Conservation (phyloP, 2,329 filamentous ascomycete genomes). For the Paecilomyces formosus region DNA sequence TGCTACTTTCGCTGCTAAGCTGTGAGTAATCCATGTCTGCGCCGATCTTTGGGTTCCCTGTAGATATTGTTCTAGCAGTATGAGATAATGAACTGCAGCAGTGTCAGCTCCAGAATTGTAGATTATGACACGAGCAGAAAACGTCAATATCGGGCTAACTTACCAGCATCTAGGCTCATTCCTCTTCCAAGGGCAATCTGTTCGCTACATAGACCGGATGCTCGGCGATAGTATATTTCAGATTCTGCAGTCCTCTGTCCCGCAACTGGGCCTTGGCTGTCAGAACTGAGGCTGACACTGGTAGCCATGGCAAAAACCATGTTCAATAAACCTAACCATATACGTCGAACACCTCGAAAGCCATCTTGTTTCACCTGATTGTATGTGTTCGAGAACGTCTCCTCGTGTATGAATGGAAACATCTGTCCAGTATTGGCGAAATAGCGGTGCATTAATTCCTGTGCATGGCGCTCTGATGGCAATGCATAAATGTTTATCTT, state of each 20-base stretch:
- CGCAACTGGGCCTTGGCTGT: constrained; percentile 17
- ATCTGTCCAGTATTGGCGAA: constrained; percentile 31
- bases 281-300: constrained; percentile 23
- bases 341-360: constrained; percentile 33
- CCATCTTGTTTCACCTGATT: constrained; percentile 19
- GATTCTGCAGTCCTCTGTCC: constrained; percentile 31
- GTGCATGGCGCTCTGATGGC: constrained; percentile 20
- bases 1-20: constrained; percentile 45
- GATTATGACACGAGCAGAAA: background rate
- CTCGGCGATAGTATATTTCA: constrained; percentile 40
- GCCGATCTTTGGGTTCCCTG: constrained; percentile 48
- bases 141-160: too few species aligned
- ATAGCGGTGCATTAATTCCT: constrained; percentile 25
- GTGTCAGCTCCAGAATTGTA: background rate
- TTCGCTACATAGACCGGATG: constrained; percentile 36
- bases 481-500: constrained; percentile 22
- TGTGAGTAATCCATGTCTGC: constrained; percentile 49
- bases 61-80: constrained; percentile 45
- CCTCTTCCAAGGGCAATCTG: constrained; percentile 27
- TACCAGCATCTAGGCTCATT: constrained; percentile 40
- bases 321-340: constrained; percentile 46
- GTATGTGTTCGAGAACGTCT: constrained; percentile 27
- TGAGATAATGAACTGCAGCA: constrained; percentile 39
- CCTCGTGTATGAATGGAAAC: constrained; percentile 33
- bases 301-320: constrained; percentile 44